A percentile compares a stretch with the other conserved stretches of the same genome.
Conservation (phyloP, 2,329 filamentous ascomycete species). For the Ascochyta fabae region DNA sequence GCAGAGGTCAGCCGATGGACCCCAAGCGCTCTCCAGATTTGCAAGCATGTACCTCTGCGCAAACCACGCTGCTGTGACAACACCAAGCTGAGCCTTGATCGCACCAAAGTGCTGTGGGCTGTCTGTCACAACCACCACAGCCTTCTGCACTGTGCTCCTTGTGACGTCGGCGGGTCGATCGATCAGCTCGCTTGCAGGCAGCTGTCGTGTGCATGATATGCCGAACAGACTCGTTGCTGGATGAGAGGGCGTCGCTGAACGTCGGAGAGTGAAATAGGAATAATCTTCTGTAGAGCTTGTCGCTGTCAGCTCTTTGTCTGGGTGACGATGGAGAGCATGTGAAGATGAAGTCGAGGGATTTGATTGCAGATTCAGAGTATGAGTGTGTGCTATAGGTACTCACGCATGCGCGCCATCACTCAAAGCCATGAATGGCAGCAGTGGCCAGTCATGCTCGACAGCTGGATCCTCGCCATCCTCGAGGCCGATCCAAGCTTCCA, state of each 20-base stretch:
- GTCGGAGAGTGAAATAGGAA: conserved; percentile 93
- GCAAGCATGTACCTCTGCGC: conserved; percentile 69
- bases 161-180: conserved; percentile 88
- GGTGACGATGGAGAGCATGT: neutral
- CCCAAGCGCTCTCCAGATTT: too few species aligned
- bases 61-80: conserved; percentile 96
- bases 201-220: conserved; percentile 91
- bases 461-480: conserved; percentile 79
- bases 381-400: conserved; percentile 3
- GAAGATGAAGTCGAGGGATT: conserved; percentile 1
- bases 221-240: conserved; percentile 88
- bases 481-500: conserved; percentile 87
- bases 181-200: conserved; percentile 79
- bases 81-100: conserved; percentile 84
- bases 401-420: conserved; percentile 95
- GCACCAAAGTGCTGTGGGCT: conserved; percentile 89
- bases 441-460: conserved; percentile 82
- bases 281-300: conserved; percentile 88
- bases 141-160: conserved; percentile 97
- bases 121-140: conserved; percentile 93
- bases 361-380: conserved; percentile 45
- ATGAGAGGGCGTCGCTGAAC: conserved; percentile 52
- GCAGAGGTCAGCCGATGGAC: conserved; percentile 16
- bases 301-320: conserved; percentile 11
- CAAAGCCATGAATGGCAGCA: conserved; percentile 95